Evolutionary conservation across 2,329 filamentous ascomycete species (phyloP), one percentile per base, ranked within the genome.

Genomic region (Macrophomina pseudophaseolina): DNA sequence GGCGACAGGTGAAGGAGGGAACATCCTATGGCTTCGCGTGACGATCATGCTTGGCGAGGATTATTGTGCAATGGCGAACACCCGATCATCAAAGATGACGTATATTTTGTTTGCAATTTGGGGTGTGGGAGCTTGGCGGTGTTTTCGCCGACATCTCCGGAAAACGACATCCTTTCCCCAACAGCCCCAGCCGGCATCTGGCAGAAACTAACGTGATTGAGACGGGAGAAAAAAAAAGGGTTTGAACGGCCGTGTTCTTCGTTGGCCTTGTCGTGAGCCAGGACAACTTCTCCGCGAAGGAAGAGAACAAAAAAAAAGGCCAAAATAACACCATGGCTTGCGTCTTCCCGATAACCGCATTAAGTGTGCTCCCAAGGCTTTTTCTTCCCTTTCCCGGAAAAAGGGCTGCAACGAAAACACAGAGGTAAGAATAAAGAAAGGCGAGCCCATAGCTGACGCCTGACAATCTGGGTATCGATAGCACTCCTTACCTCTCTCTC

Each of bases 391-490:
- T 40, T 14, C 14, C 38, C 38, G 8, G 38, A 40, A 40, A 40
- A 40, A 40, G 4, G 23, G 48, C 8, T 4, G 7, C 18, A 30
- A 51, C 2, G 28, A 52, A 32, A n/a, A 33, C 5, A 33, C 1
- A 33, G 32, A 14, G 11, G 28, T 8, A n/a, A 52, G 12, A n/a
- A 52, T 14, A 52, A 12, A 52, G 28, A 33, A n/a, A 52, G 11
- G 12, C 6, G 42, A 9, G 8, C 2, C 42, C 11, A 14, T 44
- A 44, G 42, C 8, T 14, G 4, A 44, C 2, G 12, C 42, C 40
- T 42, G 32, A 14, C 58, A 62, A 48, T 62, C 44, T 62, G 58
- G 58, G 58, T 62, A 62, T 62, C 44, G 58, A 33, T 49, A 44
- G 14, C 40, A 12, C 18, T 46, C 30, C 30, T n/a, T 23, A 7